Base-by-base conservation (phyloP, 805 yeast genomes). In the Metschnikowia hibisci region DNA sequence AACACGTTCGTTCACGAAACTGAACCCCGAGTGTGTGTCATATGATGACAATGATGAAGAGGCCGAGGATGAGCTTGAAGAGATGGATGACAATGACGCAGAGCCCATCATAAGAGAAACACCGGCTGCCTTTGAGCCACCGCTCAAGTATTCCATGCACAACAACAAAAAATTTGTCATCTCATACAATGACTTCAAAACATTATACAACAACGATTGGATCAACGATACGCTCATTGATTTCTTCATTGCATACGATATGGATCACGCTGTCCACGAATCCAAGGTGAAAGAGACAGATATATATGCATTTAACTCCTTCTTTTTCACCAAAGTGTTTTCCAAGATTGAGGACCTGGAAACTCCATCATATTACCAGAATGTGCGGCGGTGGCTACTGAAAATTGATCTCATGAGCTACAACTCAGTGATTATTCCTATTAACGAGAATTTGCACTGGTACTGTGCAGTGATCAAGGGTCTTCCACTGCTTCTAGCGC, bases 221-320 rank as follows among this genome's bases (percentile, higher is more conserved):
- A 78, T 93, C 38, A 91, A 93, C 64, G 99, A 93, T 57, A 77
- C 84, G 0, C 69, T 93, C 39, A 82, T 93, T 43, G 96, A 88
- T 61, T 91, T 91, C 58, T 89, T 87, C 55, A 70, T 87, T 23
- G 79, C 78, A 44, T 83, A 73, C 56, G 77, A 74, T 49, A 70
- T 78, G 6, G 78, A 69, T 37, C 45, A 47, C 41, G 70, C 64
- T 2, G 47, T 71, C 9, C 22, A 51, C n/a, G 45, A 47, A 11
- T 14, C 23, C 46, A 26, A 34, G 52, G 22, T 68, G 10, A 40
- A 51, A 7, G 62, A 66, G 2, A 57, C 64, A 7, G 71, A 76
- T 4, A 76, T 77, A 6, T 72, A 76, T 53, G 71, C 89, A 1
- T 77, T 93, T 61, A 86, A 87, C 54, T 84, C 96, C 0, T 93